These are phyloP conservation scores for Pistacia integerrima DNA, from an alignment of 345 rosid genomes.

Conservation along the genomic window DNA sequence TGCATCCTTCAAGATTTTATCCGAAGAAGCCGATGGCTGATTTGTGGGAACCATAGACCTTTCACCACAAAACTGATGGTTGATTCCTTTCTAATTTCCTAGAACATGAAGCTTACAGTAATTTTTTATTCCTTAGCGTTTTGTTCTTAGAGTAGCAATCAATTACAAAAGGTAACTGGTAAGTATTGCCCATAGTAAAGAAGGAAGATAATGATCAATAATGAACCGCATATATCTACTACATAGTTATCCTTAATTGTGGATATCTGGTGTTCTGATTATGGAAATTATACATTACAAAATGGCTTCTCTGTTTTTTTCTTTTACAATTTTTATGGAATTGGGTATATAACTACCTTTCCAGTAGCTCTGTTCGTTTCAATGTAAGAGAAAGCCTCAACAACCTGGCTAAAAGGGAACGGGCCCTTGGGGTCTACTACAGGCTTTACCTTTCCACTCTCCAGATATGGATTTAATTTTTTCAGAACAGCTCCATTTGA, in stretches of 20 bases:
- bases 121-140: background rate
- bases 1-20: background rate
- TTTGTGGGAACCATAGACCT: constrained; percentile 4
- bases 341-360: constrained; percentile 74
- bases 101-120: background rate
- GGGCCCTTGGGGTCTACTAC: constrained; percentile 87
- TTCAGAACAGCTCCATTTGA: constrained; percentile 76
- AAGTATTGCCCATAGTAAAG: background rate
- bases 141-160: background rate
- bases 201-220: background rate
- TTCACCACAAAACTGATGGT: background rate
- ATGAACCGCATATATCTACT: background rate
- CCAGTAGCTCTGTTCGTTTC: constrained; percentile 85
- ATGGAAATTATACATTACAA: background rate
- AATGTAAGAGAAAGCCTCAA: constrained; percentile 76
- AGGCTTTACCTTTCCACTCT: constrained; percentile 85
- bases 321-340: constrained; percentile 45
- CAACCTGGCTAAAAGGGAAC: constrained; percentile 62
- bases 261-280: background rate
- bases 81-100: background rate
- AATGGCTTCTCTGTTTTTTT: background rate
- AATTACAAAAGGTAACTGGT: background rate
- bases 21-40: background rate
- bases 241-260: background rate
- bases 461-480: constrained; percentile 81